Base-by-base conservation (phyloP, 2,329 filamentous ascomycete species). In the Colletotrichum abscissum region DNA sequence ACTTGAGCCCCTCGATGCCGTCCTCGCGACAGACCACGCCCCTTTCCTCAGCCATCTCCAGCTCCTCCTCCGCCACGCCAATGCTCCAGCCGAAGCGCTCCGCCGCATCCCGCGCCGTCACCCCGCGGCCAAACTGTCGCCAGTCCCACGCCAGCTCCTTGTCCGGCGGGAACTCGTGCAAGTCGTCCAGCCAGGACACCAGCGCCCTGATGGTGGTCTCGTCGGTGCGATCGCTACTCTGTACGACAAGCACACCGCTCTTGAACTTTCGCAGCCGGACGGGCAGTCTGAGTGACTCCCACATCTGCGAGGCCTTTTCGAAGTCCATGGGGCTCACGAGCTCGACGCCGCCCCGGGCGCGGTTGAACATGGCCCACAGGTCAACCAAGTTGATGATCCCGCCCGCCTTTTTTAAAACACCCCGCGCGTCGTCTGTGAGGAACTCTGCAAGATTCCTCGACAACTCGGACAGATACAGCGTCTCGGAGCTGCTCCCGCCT, bases 51-150 rank as follows among this genome's bases (percentile, higher is more conserved):
- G 95, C 95, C 96, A 99, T 98, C 80, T 98, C 94, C 14, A 99
- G 87, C 84, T 99, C 97, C 81, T 98, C 97, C 73, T 93, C 94
- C 1, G 97, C 97, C 26, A 99, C 96, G 9, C 97, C 97, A 8
- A 99, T 93, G 80, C 97, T 98, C 97, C 97, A 99, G 6, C 95
- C 94, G 82, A 99, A 99, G 63, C 91, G 88, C 81, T 97, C 94
- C 0, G 97, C 97, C 0, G 92, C 91, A 79, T 98, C 95, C 79
- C 97, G 94, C 1, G 95, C 95, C 16, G 95, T 98, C 33, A 98
- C 92, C 11, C 97, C 95, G 69, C 92, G 89, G 0, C 97, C 95
- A 81, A 95, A 98, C 54, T 86, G 78, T 59, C 87, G 87, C 93
- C 92, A 94, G 78, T 97, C 92, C 94, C 94, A 97, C 0, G 87